These are phyloP conservation scores for Saururus chinensis DNA, from an alignment of 164 flowering plant species.

Conservation along the genomic window DNA sequence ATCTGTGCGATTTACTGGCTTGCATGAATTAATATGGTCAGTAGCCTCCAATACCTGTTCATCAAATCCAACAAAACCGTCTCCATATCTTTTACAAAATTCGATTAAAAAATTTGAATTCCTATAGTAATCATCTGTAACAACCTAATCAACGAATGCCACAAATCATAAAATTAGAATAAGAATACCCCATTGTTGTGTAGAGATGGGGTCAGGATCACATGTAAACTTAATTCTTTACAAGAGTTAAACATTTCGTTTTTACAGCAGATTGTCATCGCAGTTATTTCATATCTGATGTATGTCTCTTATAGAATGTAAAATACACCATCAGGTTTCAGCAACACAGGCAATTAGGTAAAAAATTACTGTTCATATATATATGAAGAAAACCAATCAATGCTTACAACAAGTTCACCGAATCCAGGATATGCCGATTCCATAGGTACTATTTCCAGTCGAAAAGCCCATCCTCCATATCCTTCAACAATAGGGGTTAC, in stretches of 20 bases:
- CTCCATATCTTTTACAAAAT: background rate
- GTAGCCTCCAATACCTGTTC: conserved; percentile 83
- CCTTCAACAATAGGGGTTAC: conserved; percentile 99
- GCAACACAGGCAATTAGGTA: background rate
- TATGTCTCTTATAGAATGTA: too few species aligned
- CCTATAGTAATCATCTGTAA: too few species aligned
- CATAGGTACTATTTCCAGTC: conserved; percentile 93
- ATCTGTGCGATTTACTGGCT: conserved; percentile 71
- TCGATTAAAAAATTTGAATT: background rate
- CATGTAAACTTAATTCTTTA: too few species aligned
- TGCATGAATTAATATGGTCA: conserved; percentile 98
- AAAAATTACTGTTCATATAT: too few species aligned
- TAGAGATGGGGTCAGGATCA: background rate
- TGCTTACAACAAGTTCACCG: conserved; percentile 94
- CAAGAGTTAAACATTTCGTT: background rate
- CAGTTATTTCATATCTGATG: too few species aligned
- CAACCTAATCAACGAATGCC: too few species aligned
- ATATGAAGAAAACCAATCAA: too few species aligned
- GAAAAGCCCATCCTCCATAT: conserved; percentile 97
- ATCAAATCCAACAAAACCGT: conserved; percentile 4
- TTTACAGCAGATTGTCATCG: too few species aligned
- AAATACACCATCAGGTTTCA: background rate
- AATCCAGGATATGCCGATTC: conserved; percentile 99
- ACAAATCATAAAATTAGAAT: too few species aligned
- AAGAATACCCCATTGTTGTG: too few species aligned